These are phyloP conservation scores for Penicillium macrosclerotiorum DNA, from an alignment of 495 filamentous ascomycete genomes.

Conservation along the genomic window DNA sequence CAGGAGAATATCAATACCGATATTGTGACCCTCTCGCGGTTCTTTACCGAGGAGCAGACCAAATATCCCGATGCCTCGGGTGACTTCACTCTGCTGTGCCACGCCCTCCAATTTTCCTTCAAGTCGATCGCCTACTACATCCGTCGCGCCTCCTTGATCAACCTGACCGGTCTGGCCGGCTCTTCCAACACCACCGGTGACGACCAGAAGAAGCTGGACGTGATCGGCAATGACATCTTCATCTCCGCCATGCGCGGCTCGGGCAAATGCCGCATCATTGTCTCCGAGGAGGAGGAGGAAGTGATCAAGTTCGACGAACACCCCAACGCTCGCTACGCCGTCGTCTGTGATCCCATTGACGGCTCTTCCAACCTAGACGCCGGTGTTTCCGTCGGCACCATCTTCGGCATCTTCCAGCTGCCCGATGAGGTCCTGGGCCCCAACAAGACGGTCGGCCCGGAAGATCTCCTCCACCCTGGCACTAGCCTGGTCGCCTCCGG, in stretches of 20 bases:
- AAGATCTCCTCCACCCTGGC: slow-evolving; percentile 84
- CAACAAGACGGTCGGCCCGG: slow-evolving; percentile 58
- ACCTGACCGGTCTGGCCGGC: slow-evolving; percentile 90
- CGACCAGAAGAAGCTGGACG: slow-evolving; percentile 99
- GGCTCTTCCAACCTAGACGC: slow-evolving; percentile 97
- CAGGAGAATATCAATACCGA: slow-evolving; percentile 88
- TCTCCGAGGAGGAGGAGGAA: slow-evolving; percentile 96
- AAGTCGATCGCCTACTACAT: slow-evolving; percentile 99
- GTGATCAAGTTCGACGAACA: slow-evolving; percentile 82
- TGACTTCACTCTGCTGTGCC: slow-evolving; percentile 98
- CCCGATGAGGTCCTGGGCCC: slow-evolving; percentile 63
- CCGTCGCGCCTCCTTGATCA: slow-evolving; percentile 93
- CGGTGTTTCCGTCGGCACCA: slow-evolving; percentile 96
- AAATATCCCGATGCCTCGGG: slow-evolving; percentile 94
- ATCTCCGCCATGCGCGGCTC: slow-evolving; percentile 89
- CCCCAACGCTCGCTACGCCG: slow-evolving; percentile 82
- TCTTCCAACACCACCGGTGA: slow-evolving; percentile 95
- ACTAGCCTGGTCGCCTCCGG: slow-evolving; percentile 89
- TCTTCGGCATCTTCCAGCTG: slow-evolving; percentile 93
- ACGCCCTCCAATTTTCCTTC: slow-evolving; percentile 98
- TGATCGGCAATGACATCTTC: slow-evolving; percentile 98
- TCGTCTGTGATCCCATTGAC: slow-evolving; percentile 97
- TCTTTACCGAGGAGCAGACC: slow-evolving; percentile 90
- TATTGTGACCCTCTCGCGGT: slow-evolving; percentile 91
- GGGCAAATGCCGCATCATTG: slow-evolving; percentile 82